Evolutionary conservation across 306 rosid species (phyloP), one percentile per base, ranked within the genome.

Genomic region (Quercus glauca): DNA sequence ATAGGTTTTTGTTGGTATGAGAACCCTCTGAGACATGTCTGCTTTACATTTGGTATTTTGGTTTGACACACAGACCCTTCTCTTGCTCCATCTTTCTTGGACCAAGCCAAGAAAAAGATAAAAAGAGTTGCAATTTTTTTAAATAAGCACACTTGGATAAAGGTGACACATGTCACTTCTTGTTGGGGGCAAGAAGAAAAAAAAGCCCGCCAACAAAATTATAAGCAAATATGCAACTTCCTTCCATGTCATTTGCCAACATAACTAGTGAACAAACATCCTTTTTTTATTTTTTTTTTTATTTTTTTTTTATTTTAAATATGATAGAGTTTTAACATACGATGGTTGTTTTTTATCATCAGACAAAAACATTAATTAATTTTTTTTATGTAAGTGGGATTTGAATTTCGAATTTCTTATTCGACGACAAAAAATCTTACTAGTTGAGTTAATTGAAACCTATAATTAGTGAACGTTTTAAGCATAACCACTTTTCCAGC

Each of bases 41-140:
- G 21, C 77, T 85, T 79, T 85, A 70, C 28, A 73, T 57, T 59
- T 14, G 26, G 3, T 25, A 25, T 61, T 26, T 76, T 45, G 80
- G 78, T 83, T 79, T 81, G 84, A 67, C 88, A 78, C 82, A 86
- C 63, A 25, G 65, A 56, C 20, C 69, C 18, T 35, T 31, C 55
- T 25, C 21, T 53, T 79, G 86, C 82, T 81, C 77, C 83, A 77
- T 35, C 89, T 88, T 89, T 88, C 75, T 13, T 78, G 77, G 88
- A 89, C 89, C 85, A 81, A 37, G 73, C 67, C 76, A 68, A 67
- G 23, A 75, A 17, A 65, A 21, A 61, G 64, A 49, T 59, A 76
- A 20, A 19, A 14, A 71, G 60, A 25, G 63, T 10, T 21, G 13
- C 45, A 60, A 45, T 33, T 59, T 55, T 55, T 64, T 64, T 18